Evolutionary conservation across 352 stramenopile species (phyloP).

Genomic region (Blastocystis sp.): DNA sequence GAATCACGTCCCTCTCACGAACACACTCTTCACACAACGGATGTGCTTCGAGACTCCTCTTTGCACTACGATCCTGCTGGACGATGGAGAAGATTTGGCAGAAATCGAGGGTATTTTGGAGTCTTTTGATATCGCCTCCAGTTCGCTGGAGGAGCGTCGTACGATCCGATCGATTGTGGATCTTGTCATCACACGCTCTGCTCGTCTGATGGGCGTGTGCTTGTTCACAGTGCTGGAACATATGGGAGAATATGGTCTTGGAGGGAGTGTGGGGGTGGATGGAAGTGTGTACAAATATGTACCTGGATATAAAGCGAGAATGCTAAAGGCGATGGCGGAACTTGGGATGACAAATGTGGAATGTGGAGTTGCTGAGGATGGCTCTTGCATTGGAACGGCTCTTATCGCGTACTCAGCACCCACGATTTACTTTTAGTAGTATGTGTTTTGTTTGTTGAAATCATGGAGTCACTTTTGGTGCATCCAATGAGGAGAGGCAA

Average conservation of each 20-base stretch:
- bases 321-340: slow-evolving; percentile 60
- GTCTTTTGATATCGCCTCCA: not conserved
- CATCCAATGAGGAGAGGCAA: slow-evolving; percentile 14
- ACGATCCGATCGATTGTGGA: slow-evolving; percentile 64
- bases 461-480: not conserved
- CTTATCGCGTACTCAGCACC: slow-evolving; percentile 61
- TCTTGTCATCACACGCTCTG: slow-evolving; percentile 64
- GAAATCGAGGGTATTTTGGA: not conserved
- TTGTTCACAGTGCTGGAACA: slow-evolving; percentile 64
- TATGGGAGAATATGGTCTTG: slow-evolving; percentile 57
- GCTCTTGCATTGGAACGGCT: slow-evolving; percentile 56
- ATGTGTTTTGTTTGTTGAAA: not conserved
- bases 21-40: not conserved
- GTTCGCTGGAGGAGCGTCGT: slow-evolving; percentile 59
- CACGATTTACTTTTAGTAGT: not conserved
- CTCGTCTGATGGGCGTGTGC: slow-evolving; percentile 63
- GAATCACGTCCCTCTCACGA: not conserved
- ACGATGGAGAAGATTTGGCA: slow-evolving; percentile 1
- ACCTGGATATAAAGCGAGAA: slow-evolving; percentile 57
- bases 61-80: slow-evolving; percentile 22
- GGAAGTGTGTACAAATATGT: slow-evolving; percentile 66
- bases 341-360: slow-evolving; percentile 59
- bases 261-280: slow-evolving; percentile 64
- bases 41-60: not conserved
- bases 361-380: slow-evolving; percentile 62